These are phyloP conservation scores for Macrolepiota dolichaula DNA, from an alignment of 768 basidiomycete species.

Conservation along the genomic window DNA sequence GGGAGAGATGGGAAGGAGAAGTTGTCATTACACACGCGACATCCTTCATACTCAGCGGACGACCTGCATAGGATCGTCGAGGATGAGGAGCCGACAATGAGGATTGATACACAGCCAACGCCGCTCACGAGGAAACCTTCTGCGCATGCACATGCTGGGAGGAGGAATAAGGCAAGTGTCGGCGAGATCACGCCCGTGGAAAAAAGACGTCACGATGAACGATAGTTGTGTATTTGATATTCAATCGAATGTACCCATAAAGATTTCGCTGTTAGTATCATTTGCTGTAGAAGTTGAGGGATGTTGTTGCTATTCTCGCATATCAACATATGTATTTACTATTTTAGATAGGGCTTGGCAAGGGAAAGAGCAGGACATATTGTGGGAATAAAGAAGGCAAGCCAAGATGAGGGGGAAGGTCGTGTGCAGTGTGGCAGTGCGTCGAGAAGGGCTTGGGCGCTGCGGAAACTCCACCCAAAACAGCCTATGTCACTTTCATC, in stretches of 20 bases:
- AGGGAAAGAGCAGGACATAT: neutral
- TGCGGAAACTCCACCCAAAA: conserved; percentile 6
- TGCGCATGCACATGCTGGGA: conserved; percentile 27
- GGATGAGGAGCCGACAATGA: conserved; percentile 29
- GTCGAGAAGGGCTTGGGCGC: neutral
- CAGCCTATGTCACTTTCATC: neutral
- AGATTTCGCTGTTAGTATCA: neutral
- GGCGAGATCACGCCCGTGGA: conserved; percentile 40
- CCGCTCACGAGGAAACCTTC: conserved; percentile 71
- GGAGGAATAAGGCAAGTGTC: conserved; percentile 50
- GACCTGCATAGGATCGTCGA: conserved; percentile 29
- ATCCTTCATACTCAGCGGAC: conserved; percentile 21
- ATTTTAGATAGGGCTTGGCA: too few relatives aligned
- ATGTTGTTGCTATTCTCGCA: neutral
- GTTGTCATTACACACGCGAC: conserved; percentile 12
- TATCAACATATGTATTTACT: neutral
- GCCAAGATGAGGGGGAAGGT: neutral
- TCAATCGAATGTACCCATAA: neutral
- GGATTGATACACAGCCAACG: conserved; percentile 42
- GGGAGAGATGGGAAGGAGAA: conserved; percentile 39
- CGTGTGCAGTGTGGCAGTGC: neutral
- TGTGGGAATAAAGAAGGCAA: neutral
- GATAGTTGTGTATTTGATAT: neutral
- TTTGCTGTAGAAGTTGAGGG: neutral
- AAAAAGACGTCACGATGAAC: neutral